Percentiles rank a stretch among this genome's conserved stretches.
Evolutionary conservation across 2,329 filamentous ascomycete genomes (phyloP).

Genomic region (Clonostachys rhizophaga): DNA sequence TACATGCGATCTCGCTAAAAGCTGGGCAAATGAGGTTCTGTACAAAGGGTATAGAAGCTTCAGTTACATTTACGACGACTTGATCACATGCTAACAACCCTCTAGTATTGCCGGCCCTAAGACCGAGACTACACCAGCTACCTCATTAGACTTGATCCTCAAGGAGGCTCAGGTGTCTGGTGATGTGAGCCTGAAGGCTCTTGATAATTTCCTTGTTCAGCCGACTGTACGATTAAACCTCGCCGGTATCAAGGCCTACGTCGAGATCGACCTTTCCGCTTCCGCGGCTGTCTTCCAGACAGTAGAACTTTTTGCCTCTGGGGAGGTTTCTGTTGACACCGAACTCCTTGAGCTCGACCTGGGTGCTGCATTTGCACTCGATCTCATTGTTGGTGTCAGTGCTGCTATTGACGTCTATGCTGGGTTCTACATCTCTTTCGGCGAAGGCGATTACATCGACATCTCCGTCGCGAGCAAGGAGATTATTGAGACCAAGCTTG

Average conservation of each 20-base stretch:
- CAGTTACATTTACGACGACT: background rate
- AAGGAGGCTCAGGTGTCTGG: slow-evolving; percentile 37
- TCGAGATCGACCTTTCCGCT: slow-evolving; percentile 41
- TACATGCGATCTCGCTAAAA: slow-evolving; percentile 3
- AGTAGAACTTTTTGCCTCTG: slow-evolving; percentile 40
- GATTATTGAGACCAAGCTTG: slow-evolving; percentile 33
- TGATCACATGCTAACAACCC: background rate
- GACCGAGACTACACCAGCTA: slow-evolving; percentile 7
- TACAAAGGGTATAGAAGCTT: slow-evolving; percentile 3
- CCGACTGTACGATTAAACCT: slow-evolving; percentile 41
- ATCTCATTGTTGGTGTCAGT: slow-evolving; percentile 44
- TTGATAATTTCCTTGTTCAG: slow-evolving; percentile 27
- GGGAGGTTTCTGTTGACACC: slow-evolving; percentile 28
- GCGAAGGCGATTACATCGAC: slow-evolving; percentile 34
- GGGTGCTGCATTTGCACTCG: slow-evolving; percentile 42
- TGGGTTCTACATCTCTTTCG: slow-evolving; percentile 38
- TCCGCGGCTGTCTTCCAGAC: slow-evolving; percentile 41
- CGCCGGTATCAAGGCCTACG: slow-evolving; percentile 42
- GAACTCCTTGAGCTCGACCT: slow-evolving; percentile 34
- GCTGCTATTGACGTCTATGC: slow-evolving; percentile 44
- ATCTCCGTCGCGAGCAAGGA: slow-evolving; percentile 34
- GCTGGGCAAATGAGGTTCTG: slow-evolving; percentile 6
- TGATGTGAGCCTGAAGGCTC: slow-evolving; percentile 36
- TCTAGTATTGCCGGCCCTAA: slow-evolving; percentile 5
- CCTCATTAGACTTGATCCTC: slow-evolving; percentile 13